Evolutionary conservation across 148 eudicot genomes (phyloP).

Genomic region (Rhododendron henanense): DNA sequence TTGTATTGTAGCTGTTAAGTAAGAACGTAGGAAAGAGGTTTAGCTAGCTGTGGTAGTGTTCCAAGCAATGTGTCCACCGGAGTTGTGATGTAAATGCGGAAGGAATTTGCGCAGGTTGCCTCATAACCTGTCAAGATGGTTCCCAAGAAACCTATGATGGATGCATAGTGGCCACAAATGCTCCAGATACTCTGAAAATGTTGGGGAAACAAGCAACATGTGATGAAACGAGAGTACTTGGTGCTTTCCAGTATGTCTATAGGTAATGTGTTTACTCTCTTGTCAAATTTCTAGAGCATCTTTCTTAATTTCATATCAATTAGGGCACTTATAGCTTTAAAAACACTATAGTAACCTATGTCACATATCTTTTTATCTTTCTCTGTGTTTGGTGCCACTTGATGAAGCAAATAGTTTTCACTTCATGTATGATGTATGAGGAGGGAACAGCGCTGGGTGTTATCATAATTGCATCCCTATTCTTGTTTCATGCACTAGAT

Average conservation of each 20-base stretch:
- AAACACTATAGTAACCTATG: too few species aligned
- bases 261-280: conserved; percentile 42
- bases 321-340: too few species aligned
- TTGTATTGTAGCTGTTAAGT: neutral
- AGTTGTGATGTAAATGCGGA: conserved; percentile 27
- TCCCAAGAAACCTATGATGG: conserved; percentile 53
- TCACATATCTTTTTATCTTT: too few species aligned
- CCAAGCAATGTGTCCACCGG: neutral
- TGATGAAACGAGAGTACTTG: conserved; percentile 74
- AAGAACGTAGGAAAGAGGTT: neutral
- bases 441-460: neutral
- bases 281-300: neutral
- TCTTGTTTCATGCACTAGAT: neutral
- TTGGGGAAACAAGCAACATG: conserved; percentile 71
- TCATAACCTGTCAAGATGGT: conserved; percentile 50
- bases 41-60: neutral
- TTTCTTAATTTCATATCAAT: too few species aligned
- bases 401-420: too few species aligned
- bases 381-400: too few species aligned
- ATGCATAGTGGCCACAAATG: conserved; percentile 81
- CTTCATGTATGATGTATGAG: neutral
- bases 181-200: conserved; percentile 74
- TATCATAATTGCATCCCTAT: neutral
- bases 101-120: conserved; percentile 62
- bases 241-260: conserved; percentile 82